These are phyloP conservation scores for Microthlaspi erraticum DNA, from an alignment of 345 rosid species.

Conservation along the genomic window DNA sequence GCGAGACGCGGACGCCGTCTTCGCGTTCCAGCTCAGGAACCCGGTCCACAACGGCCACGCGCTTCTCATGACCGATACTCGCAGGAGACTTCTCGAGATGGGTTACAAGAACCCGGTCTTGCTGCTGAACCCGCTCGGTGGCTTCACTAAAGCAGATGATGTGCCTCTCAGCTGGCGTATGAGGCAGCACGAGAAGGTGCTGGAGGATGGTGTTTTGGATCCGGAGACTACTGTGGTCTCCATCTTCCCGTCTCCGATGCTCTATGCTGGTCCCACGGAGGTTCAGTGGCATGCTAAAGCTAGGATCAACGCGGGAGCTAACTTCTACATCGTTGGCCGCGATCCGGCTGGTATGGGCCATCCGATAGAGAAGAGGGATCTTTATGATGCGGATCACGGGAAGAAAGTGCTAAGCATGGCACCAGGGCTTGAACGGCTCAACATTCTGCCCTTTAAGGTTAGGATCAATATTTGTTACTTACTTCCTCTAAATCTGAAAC, in stretches of 20 bases:
- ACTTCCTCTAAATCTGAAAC: background rate
- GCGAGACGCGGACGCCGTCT: conserved; percentile 94
- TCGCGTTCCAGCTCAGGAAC: conserved; percentile 95
- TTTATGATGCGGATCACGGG: conserved; percentile 96
- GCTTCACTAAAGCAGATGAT: conserved; percentile 94
- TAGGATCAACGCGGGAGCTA: conserved; percentile 97
- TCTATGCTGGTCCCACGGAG: conserved; percentile 95
- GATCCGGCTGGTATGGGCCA: conserved; percentile 99
- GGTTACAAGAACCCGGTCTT: conserved; percentile 90
- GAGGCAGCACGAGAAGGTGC: conserved; percentile 96
- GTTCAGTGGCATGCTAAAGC: conserved; percentile 99
- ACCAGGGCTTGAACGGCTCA: conserved; percentile 89
- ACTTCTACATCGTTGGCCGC: conserved; percentile 95
- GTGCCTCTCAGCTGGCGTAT: conserved; percentile 98
- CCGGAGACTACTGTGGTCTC: conserved; percentile 97
- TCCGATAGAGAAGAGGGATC: conserved; percentile 84
- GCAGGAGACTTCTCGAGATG: conserved; percentile 85
- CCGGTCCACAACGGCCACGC: conserved; percentile 99
- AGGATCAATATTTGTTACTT: background rate
- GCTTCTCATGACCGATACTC: conserved; percentile 91
- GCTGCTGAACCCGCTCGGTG: conserved; percentile 95
- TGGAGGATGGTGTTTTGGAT: conserved; percentile 95
- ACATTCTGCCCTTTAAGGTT: conserved; percentile 98
- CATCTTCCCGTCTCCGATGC: conserved; percentile 98
- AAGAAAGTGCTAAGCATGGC: conserved; percentile 95